These are phyloP conservation scores for Cordyceps fumosorosea DNA, from an alignment of 2,329 filamentous ascomycete genomes.

Conservation along the genomic window DNA sequence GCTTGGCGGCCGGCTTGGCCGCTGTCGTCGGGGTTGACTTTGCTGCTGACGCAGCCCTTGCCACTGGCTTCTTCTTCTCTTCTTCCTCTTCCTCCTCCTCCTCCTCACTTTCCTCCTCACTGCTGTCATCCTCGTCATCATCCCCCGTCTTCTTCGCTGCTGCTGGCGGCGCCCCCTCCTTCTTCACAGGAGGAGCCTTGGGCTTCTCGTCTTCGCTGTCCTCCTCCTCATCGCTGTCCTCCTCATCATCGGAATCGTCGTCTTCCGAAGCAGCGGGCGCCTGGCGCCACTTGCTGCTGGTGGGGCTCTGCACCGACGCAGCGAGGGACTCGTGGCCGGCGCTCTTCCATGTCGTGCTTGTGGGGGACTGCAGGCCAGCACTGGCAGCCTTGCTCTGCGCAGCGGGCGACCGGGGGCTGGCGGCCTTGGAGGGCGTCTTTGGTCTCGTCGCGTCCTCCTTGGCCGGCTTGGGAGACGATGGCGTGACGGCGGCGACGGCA, in stretches of 20 bases:
- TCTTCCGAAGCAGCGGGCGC: neutral
- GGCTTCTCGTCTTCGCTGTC: constrained; percentile 12
- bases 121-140: constrained; percentile 16
- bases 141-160: constrained; percentile 18
- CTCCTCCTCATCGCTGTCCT: constrained; percentile 15
- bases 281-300: constrained; percentile 11
- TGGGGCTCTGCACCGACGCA: constrained; percentile 16
- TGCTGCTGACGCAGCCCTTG: neutral
- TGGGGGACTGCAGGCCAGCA: constrained; percentile 35
- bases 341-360: constrained; percentile 32
- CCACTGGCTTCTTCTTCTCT: neutral
- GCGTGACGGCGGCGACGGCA: neutral
- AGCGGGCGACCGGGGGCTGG: neutral
- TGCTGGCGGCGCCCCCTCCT: neutral
- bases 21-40: neutral
- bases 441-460: neutral
- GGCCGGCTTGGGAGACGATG: neutral
- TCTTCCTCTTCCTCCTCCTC: constrained; percentile 13
- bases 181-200: constrained; percentile 22
- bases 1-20: constrained; percentile 19
- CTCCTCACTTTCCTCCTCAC: constrained; percentile 16
- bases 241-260: constrained; percentile 13
- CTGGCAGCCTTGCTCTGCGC: neutral
- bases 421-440: neutral
- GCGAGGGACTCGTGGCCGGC: constrained; percentile 15